Percentiles rank a stretch among this genome's conserved stretches.
phyloP scores from a whole-genome alignment of 768 basidiomycete genomes.

The Boletus subcaerulescens region DNA sequence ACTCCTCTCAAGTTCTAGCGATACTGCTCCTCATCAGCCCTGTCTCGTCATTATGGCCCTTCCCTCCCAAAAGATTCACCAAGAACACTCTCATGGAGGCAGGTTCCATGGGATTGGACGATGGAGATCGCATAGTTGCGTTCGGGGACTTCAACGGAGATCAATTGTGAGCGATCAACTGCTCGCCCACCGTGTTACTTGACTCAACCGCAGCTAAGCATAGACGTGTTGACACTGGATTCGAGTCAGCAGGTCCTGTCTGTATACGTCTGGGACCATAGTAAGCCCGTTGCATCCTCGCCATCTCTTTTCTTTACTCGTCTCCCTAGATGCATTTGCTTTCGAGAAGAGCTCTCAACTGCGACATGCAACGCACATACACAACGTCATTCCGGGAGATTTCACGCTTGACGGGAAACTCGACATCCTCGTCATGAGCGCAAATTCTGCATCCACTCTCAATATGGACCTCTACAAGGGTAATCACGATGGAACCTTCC shows the following conservation, averaged over 20 bases:
- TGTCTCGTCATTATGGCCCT: slow-evolving; percentile 65
- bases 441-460: slow-evolving; percentile 48
- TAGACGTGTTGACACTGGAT: slow-evolving; percentile 77
- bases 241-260: slow-evolving; percentile 75
- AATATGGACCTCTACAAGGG: slow-evolving; percentile 74
- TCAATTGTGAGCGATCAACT: slow-evolving; percentile 67
- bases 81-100: slow-evolving; percentile 78
- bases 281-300: slow-evolving; percentile 37
- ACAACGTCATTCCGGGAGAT: slow-evolving; percentile 90
- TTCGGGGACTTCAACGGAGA: slow-evolving; percentile 97
- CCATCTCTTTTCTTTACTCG: slow-evolving; percentile 3
- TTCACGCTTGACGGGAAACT: slow-evolving; percentile 90
- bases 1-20: slow-evolving; percentile 2
- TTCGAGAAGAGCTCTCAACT: slow-evolving; percentile 53
- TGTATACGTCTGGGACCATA: slow-evolving; percentile 80
- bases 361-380: slow-evolving; percentile 53
- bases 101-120: slow-evolving; percentile 73
- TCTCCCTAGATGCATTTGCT: slow-evolving; percentile 50
- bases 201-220: slow-evolving; percentile 38
- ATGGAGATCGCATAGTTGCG: slow-evolving; percentile 74
- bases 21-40: slow-evolving; percentile 20
- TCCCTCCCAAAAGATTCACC: slow-evolving; percentile 80
- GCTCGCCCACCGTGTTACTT: not conserved
- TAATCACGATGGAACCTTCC: slow-evolving; percentile 57
- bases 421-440: slow-evolving; percentile 86